Conservation (phyloP, 2,329 filamentous ascomycete genomes). For the Xylaria arbuscula region DNA sequence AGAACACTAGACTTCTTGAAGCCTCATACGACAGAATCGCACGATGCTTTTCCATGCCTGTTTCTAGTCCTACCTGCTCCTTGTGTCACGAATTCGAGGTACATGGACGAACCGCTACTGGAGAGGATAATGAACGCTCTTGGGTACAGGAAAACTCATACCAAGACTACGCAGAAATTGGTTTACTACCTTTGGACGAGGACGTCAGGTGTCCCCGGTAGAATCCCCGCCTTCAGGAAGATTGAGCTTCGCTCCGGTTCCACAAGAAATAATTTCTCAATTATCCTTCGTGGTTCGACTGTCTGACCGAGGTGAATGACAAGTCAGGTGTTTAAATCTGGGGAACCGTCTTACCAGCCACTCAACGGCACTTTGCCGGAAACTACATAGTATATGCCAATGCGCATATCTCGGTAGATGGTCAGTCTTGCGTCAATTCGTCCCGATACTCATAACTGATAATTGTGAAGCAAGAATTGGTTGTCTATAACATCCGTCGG, state of each 20-base stretch:
- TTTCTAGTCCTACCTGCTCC: constrained; percentile 92
- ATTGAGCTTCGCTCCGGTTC: constrained; percentile 79
- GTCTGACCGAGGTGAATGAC: constrained; percentile 28
- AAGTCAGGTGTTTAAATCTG: constrained; percentile 20
- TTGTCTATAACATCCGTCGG: constrained; percentile 7
- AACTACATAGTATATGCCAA: background rate
- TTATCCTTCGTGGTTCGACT: constrained; percentile 66
- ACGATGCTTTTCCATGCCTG: constrained; percentile 70
- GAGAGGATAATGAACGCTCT: constrained; percentile 78
- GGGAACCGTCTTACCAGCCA: constrained; percentile 7
- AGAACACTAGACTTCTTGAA: constrained; percentile 78
- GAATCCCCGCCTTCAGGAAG: constrained; percentile 69
- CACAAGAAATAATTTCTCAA: constrained; percentile 89
- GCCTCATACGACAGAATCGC: constrained; percentile 44
- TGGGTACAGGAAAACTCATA: constrained; percentile 74
- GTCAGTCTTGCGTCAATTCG: constrained; percentile 25
- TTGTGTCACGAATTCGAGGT: constrained; percentile 90
- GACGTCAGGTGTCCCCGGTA: constrained; percentile 40
- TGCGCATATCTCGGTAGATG: constrained; percentile 22
- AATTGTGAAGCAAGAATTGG: constrained; percentile 14
- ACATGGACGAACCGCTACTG: constrained; percentile 79
- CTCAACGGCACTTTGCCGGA: constrained; percentile 1
- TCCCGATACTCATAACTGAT: constrained; percentile 13
- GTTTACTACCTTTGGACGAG: constrained; percentile 89
- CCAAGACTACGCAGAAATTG: constrained; percentile 83